Conservation (phyloP, 352 stramenopile genomes). For the Phytophthora meadii region DNA sequence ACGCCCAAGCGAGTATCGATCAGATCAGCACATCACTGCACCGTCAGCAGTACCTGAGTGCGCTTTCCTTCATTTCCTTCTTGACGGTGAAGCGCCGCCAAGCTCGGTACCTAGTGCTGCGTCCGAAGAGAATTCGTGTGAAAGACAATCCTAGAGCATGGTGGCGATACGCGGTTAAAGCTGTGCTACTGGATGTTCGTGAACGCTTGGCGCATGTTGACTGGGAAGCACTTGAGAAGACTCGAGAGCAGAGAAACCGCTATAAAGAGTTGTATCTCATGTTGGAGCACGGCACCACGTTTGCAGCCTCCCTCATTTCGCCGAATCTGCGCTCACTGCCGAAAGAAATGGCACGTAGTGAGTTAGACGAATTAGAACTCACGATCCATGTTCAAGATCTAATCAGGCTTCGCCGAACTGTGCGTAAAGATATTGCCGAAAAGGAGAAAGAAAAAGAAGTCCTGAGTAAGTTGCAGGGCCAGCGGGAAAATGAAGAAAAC, state of each 20-base stretch:
- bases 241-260: constrained; percentile 40
- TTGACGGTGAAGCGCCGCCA: constrained; percentile 68
- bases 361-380: constrained; percentile 77
- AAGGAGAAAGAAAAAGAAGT: constrained; percentile 47
- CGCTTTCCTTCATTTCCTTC: constrained; percentile 78
- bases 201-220: constrained; percentile 77
- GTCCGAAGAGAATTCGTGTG: constrained; percentile 54
- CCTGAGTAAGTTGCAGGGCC: constrained; percentile 40
- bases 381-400: constrained; percentile 77
- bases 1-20: constrained; percentile 75
- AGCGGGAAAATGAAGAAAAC: constrained; percentile 21
- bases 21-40: constrained; percentile 71
- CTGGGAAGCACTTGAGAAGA: constrained; percentile 56
- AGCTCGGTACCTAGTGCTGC: constrained; percentile 61
- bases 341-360: constrained; percentile 53
- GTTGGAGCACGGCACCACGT: constrained; percentile 33
- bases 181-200: constrained; percentile 75
- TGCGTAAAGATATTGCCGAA: constrained; percentile 54
- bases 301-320: constrained; percentile 50
- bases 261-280: constrained; percentile 76
- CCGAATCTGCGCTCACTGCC: constrained; percentile 44
- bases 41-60: constrained; percentile 78
- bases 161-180: constrained; percentile 83
- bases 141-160: constrained; percentile 60
- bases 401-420: constrained; percentile 58